Evolutionary conservation across 164 flowering plant genomes (phyloP).

Genomic region (Vitis labrusca): DNA sequence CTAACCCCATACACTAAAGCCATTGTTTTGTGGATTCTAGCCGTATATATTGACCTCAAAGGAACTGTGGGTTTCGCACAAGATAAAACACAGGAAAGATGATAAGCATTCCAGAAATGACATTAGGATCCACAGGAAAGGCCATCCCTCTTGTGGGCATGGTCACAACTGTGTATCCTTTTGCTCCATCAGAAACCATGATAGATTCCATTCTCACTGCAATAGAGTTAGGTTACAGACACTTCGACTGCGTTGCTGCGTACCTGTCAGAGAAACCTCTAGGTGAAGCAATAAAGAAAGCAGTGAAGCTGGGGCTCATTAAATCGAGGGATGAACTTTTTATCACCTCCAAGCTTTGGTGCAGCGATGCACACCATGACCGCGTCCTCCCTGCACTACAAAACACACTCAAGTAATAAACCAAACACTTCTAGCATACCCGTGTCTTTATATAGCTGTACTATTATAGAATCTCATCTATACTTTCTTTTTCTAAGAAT

Average conservation of each 20-base stretch:
- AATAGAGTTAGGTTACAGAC: background rate
- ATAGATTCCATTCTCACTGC: background rate
- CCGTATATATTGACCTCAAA: too few relatives aligned
- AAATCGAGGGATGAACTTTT: background rate
- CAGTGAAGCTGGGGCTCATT: background rate
- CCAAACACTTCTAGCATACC: too few relatives aligned
- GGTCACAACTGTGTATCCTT: background rate
- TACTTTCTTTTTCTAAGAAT: too few relatives aligned
- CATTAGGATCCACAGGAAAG: background rate
- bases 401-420: too few relatives aligned
- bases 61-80: too few relatives aligned
- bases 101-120: background rate
- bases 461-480: too few relatives aligned
- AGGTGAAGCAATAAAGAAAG: background rate
- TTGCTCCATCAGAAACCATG: background rate
- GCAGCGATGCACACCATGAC: background rate
- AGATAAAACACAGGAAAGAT: too few relatives aligned
- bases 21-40: too few relatives aligned
- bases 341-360: constrained; percentile 2
- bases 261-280: background rate
- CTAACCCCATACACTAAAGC: too few relatives aligned
- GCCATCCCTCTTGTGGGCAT: background rate
- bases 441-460: too few relatives aligned
- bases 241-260: background rate
- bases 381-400: background rate